Evolutionary conservation across 305 asterid genomes (phyloP).

Genomic region (Fraxinus nigra): DNA sequence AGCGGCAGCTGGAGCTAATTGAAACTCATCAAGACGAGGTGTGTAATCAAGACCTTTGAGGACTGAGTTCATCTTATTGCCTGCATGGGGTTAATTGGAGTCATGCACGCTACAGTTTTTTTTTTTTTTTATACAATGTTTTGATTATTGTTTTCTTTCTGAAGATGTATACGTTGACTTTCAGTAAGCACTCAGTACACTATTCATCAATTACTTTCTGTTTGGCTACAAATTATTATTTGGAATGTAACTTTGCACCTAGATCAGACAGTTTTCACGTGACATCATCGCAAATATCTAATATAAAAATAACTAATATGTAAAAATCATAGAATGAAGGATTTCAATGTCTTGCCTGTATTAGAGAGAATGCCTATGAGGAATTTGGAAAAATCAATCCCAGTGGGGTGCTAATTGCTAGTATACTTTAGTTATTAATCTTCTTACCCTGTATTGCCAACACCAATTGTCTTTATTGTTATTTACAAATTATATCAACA

Average conservation of each 20-base stretch:
- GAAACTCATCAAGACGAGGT: constrained; percentile 99
- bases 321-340: background rate
- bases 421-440: background rate
- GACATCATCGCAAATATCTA: background rate
- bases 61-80: constrained; percentile 11
- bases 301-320: background rate
- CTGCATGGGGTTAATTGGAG: background rate
- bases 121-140: background rate
- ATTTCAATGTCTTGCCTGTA: background rate
- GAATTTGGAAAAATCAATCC: background rate
- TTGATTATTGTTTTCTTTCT: background rate
- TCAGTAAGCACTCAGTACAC: background rate
- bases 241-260: background rate
- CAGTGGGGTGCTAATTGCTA: background rate
- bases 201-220: background rate
- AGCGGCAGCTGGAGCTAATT: constrained; percentile 86
- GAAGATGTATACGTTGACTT: background rate
- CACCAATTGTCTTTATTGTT: background rate
- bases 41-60: constrained; percentile 14
- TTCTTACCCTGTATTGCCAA: background rate
- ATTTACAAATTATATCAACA: background rate
- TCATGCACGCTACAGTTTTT: background rate
- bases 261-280: background rate
- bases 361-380: background rate
- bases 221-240: background rate